Evolutionary conservation across 1,139 yeast species (phyloP).

Genomic region (Geotrichum cucujoidarum): DNA sequence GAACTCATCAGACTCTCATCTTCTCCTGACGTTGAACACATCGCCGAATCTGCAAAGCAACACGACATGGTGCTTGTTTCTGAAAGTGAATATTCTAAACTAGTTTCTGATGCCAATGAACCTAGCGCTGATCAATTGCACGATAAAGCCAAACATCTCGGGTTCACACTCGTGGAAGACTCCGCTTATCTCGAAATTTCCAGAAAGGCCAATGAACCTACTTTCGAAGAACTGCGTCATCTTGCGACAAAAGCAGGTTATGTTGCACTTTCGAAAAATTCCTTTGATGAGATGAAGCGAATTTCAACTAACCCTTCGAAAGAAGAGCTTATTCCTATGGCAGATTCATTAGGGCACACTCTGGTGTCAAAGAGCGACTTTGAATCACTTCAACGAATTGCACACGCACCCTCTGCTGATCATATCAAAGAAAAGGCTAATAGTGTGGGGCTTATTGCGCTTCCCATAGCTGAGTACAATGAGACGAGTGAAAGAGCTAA

Average conservation of each 20-base stretch:
- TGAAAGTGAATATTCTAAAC: slow-evolving; percentile 27
- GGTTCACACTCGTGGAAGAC: slow-evolving; percentile 11
- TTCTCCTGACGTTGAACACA: slow-evolving; percentile 20
- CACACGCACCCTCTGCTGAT: slow-evolving; percentile 22
- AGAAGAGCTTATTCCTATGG: slow-evolving; percentile 32
- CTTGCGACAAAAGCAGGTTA: slow-evolving; percentile 6
- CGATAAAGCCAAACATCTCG: slow-evolving; percentile 24
- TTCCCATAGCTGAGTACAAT: slow-evolving; percentile 24
- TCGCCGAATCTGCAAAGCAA: slow-evolving; percentile 33
- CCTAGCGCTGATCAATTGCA: slow-evolving; percentile 21
- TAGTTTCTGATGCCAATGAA: slow-evolving; percentile 19
- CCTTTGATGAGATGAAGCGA: slow-evolving; percentile 17
- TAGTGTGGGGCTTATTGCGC: slow-evolving; percentile 26
- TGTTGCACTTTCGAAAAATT: slow-evolving; percentile 10
- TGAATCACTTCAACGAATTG: slow-evolving; percentile 17
- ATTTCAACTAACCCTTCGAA: slow-evolving; percentile 27
- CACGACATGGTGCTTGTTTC: slow-evolving; percentile 27
- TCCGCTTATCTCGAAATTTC: slow-evolving; percentile 1
- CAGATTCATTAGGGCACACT: slow-evolving; percentile 7
- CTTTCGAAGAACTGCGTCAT: slow-evolving; percentile 14
- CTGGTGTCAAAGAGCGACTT: slow-evolving; percentile 10
- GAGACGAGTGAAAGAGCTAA: slow-evolving; percentile 28
- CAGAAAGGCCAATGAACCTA: slow-evolving; percentile 14
- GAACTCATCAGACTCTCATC: slow-evolving; percentile 16
- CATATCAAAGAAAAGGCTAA: slow-evolving; percentile 23